A percentile compares a stretch with the other conserved stretches of the same genome.
phyloP scores from a whole-genome alignment of 2,329 filamentous ascomycete genomes.

The Emericellopsis atlantica region DNA sequence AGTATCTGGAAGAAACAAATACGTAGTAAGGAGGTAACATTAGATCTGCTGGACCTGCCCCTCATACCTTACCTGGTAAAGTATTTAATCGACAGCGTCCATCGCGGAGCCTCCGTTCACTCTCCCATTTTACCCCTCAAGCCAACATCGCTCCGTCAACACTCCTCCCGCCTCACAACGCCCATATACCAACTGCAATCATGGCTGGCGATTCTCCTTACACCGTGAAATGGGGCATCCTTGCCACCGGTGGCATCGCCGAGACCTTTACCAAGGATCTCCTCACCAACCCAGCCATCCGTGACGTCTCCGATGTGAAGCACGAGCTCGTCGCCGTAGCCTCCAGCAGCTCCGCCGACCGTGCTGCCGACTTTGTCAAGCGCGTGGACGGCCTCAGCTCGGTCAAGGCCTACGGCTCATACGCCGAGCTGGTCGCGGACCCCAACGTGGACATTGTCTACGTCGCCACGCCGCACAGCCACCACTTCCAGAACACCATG shows the following conservation, averaged over 20 bases:
- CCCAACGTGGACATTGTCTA: slow-evolving; percentile 76
- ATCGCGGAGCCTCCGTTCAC: no score
- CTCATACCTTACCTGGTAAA: no score
- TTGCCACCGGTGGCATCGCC: slow-evolving; percentile 48
- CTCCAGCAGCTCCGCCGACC: slow-evolving; percentile 59
- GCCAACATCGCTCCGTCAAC: no score
- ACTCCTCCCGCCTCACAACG: no score
- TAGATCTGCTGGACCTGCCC: no score
- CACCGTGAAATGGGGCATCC: slow-evolving; percentile 45
- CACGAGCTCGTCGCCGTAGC: slow-evolving; percentile 72
- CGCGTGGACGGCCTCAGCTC: slow-evolving; percentile 55
- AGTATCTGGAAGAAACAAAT: no score
- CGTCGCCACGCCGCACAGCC: slow-evolving; percentile 80
- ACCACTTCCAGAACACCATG: slow-evolving; percentile 86
- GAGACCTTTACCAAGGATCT: slow-evolving; percentile 64
- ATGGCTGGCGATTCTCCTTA: slow-evolving; percentile 29
- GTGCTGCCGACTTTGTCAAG: slow-evolving; percentile 61
- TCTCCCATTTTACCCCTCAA: background rate
- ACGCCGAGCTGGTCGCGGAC: slow-evolving; percentile 69
- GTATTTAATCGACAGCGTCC: no score
- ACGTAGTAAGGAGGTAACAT: no score
- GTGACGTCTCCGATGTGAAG: slow-evolving; percentile 57
- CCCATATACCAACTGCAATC: slow-evolving; percentile 1
- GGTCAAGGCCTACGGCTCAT: slow-evolving; percentile 66
- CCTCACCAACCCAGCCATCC: slow-evolving; percentile 56